phyloP scores from a whole-genome alignment of 306 rosid genomes.

The Prosopis cineraria region DNA sequence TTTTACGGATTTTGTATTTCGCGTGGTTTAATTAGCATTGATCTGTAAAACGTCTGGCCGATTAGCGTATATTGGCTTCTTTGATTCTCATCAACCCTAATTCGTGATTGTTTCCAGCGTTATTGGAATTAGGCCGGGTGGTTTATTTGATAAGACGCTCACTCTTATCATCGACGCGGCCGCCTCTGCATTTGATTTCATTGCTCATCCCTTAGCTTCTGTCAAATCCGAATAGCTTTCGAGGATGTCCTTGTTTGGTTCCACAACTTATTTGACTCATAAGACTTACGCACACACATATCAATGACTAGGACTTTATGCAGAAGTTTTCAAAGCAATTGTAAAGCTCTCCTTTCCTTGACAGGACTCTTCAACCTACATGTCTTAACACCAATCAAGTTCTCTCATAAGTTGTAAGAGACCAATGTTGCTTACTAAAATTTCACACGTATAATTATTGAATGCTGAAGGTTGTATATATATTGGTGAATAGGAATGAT shows the following conservation, averaged over 20 bases:
- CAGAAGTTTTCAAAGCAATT: not conserved
- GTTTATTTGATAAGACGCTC: not conserved
- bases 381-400: not conserved
- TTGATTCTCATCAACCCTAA: not conserved
- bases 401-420: not conserved
- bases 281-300: not conserved
- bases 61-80: not conserved
- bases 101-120: not conserved
- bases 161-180: not conserved
- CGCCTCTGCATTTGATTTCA: not conserved
- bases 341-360: not conserved
- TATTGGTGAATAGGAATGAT: too few relatives aligned
- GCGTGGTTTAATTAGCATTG: not conserved
- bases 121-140: not conserved
- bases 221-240: conserved; percentile 59
- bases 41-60: not conserved
- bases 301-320: not conserved
- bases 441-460: not conserved
- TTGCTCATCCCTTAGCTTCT: conserved; percentile 34
- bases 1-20: not conserved
- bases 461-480: not conserved
- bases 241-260: not conserved
- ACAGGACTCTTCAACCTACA: not conserved
- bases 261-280: not conserved
- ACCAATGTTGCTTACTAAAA: not conserved